Base-by-base conservation (phyloP, 2,329 filamentous ascomycete genomes). In the Penicillium sp. region DNA sequence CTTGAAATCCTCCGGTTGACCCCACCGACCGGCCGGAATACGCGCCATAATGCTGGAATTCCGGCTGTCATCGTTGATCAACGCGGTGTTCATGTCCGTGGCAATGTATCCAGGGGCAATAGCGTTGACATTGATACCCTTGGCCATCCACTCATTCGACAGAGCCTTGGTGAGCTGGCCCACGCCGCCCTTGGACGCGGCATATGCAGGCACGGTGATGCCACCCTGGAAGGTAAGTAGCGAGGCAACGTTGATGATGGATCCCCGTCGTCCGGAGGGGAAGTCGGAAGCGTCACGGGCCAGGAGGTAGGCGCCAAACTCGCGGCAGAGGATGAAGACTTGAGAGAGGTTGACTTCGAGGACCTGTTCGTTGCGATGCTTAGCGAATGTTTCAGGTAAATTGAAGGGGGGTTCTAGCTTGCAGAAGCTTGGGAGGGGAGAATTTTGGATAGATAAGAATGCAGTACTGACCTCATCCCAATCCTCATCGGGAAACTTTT, bases 1-100 rank as follows among this genome's bases (percentile, higher is more conserved):
- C 81, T 93, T 93, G 76, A 97, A 96, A 70, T 97, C 93, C 28
- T 96, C 92, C 0, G 92, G 89, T 11, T 75, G 82, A 0, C 92
- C 93, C 92, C 93, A 96, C 68, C 92, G 81, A 0, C 90, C 92
- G 0, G 91, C 91, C 0, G 93, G 93, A 70, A 97, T 97, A 59
- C 92, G 82, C 37, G 86, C 87, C 71, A 90, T 84, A 68, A 97
- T 97, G 70, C 89, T 89, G 65, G 83, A 85, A 62, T 90, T 83
- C 38, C 93, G 81, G 67, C 84, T 85, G 70, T 84, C 77, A 75
- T 97, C 88, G 54, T 88, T 85, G 46, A 96, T 85, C 71, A 97
- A 78, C 2, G 92, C 93, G 66, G 83, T 84, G 75, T 97, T 97
- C 93, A 97, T 97, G 62, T 97, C 93, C 58, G 65, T 37, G 67